These are phyloP conservation scores for Microstegium vimineum DNA, from an alignment of 176 grass and related monocot species.

Conservation along the genomic window DNA sequence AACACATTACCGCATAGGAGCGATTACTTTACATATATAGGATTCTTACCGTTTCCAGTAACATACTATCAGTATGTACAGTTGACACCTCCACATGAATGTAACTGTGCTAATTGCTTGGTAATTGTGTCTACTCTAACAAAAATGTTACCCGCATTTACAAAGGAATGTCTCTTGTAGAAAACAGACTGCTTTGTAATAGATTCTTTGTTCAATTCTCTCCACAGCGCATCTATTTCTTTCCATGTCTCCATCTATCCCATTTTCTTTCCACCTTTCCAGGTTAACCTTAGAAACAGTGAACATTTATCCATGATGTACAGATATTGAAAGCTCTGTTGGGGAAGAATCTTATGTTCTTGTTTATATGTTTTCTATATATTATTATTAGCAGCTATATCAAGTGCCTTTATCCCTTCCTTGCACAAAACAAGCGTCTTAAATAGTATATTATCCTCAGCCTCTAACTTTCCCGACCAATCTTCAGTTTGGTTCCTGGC, in stretches of 20 bases:
- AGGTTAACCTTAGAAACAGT: not conserved
- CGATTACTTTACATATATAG: not conserved
- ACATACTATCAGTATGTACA: not conserved
- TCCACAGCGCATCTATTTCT: not conserved
- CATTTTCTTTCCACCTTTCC: not conserved
- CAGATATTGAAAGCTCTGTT: not conserved
- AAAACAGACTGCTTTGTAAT: not conserved
- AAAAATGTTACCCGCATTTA: not conserved
- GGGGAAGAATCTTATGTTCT: not conserved
- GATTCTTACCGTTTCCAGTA: not conserved
- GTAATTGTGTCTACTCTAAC: not conserved
- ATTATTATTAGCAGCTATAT: not conserved
- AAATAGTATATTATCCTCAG: slow-evolving; percentile 16
- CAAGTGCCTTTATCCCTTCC: not conserved
- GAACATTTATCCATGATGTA: not conserved
- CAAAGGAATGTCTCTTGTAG: not conserved
- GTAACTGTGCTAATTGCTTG: not conserved
- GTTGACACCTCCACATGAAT: not conserved
- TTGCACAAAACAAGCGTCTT: not conserved
- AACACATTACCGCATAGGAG: not conserved
- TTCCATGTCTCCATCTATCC: not conserved
- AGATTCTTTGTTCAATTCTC: not conserved
- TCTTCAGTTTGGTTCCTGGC: not conserved
- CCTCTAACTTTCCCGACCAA: not conserved
- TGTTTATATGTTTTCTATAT: not conserved